Evolutionary conservation across 1,139 yeast species (phyloP), one percentile per base, ranked within the genome.

Genomic region (Taphrina flavorubra): DNA sequence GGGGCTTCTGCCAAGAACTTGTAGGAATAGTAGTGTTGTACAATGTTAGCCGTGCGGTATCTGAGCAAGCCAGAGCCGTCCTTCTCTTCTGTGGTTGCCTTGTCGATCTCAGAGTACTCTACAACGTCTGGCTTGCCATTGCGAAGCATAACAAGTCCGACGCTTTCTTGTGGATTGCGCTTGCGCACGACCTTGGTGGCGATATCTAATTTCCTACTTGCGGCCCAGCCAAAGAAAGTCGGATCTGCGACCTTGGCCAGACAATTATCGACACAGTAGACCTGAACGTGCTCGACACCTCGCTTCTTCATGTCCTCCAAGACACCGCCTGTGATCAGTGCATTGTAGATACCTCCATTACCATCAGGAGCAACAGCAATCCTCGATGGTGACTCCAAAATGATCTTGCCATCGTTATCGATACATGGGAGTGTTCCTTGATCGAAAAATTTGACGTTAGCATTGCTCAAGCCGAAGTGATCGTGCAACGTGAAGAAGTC

Each of bases 391-490:
- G 85, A 77, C 71, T 86, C 86, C 75, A 92, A 75, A 70, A 92
- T 82, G 74, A 95, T 85, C 76, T 88, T 85, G 46, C 98, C 99
- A 44, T 85, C 85, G 65, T 81, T 75, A 74, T 86, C 85, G 74
- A 95, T 86, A 73, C 98, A 96, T 18, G 99, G 99, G 72, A 95
- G 82, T 1, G 95, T 90, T 16, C 99, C 99, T 78, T 95, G 99
- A 79, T 92, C 89, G 78, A 95, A 94, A 75, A 95, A 92, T 8
- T 82, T 80, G 59, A 95, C 82, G 77, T 92, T 89, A 2, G 79
- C 76, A 44, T 79, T 65, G 6, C 78, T 74, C 71, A 92, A 83
- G 0, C 97, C 97, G 77, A 95, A 94, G 78, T 82, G 89, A 34
- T 82, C 73, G 77, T 91, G 77, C 5, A 80, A 75, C 56, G 77